Percentiles rank a stretch among this genome's conserved stretches.
Evolutionary conservation across 768 basidiomycete species (phyloP).

Genomic region (Tulasnella sp.): DNA sequence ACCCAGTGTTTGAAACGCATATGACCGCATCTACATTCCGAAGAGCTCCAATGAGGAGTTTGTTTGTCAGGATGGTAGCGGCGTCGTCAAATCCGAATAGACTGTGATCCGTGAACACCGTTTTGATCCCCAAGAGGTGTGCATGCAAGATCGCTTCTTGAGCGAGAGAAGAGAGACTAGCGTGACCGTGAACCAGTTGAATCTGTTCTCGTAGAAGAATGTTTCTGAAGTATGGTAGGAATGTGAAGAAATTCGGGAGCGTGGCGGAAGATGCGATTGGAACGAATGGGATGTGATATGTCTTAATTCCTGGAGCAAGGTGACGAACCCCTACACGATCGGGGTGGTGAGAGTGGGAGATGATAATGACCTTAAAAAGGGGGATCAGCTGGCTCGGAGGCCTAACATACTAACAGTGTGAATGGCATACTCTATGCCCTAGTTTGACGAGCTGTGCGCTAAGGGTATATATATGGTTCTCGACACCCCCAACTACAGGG

Average conservation of each 20-base stretch:
- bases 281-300: conserved; percentile 85
- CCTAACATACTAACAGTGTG: neutral
- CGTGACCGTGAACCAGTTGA: conserved; percentile 83
- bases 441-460: conserved; percentile 66
- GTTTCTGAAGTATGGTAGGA: conserved; percentile 81
- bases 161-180: conserved; percentile 76
- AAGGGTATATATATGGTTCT: conserved; percentile 92
- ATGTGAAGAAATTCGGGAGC: conserved; percentile 86
- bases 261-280: conserved; percentile 89
- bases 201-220: conserved; percentile 82
- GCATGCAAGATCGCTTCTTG: conserved; percentile 90
- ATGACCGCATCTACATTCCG: conserved; percentile 90
- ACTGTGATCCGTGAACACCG: conserved; percentile 95
- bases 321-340: conserved; percentile 84
- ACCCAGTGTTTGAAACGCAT: conserved; percentile 97
- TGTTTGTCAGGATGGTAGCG: conserved; percentile 94
- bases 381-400: neutral
- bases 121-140: conserved; percentile 73
- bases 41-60: conserved; percentile 75
- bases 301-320: conserved; percentile 77
- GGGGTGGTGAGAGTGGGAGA: conserved; percentile 84
- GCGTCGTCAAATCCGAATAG: conserved; percentile 96
- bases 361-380: conserved; percentile 64
- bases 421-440: conserved; percentile 66
- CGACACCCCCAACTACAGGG: conserved; percentile 89